These are phyloP conservation scores for Hypsizygus marmoreus DNA, from an alignment of 768 basidiomycete species.

Conservation along the genomic window DNA sequence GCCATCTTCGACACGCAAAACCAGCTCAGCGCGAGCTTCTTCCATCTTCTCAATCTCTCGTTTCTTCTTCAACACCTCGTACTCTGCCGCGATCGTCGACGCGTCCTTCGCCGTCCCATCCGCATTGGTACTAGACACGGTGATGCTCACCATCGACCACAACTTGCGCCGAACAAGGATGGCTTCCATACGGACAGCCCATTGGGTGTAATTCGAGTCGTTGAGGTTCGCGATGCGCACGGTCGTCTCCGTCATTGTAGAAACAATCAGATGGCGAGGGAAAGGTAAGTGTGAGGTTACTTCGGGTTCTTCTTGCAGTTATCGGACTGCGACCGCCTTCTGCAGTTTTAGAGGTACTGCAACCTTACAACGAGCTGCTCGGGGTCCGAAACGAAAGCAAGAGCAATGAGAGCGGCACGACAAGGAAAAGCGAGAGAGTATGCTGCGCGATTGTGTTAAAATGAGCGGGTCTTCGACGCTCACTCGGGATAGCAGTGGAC, in stretches of 20 bases:
- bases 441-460: conserved; percentile 8
- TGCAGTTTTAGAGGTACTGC: conserved; percentile 12
- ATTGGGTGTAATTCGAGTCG: conserved; percentile 24
- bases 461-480: neutral
- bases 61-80: conserved; percentile 5
- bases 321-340: conserved; percentile 4
- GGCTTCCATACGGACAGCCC: conserved; percentile 25
- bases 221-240: conserved; percentile 17
- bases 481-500: conserved; percentile 1
- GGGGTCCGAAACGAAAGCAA: conserved; percentile 1
- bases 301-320: conserved; percentile 1
- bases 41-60: conserved; percentile 20
- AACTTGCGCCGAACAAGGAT: conserved; percentile 17
- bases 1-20: conserved; percentile 24
- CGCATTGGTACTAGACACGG: neutral
- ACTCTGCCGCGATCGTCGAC: conserved; percentile 3
- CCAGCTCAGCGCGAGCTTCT: conserved; percentile 25
- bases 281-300: neutral
- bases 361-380: conserved; percentile 7
- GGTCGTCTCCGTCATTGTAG: neutral
- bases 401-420: neutral
- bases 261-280: too few relatives aligned
- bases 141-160: conserved; percentile 13
- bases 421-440: neutral
- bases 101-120: conserved; percentile 8